Evolutionary conservation across 371 early-diverging fungal genomes (phyloP).

Genomic region (Paraphysoderma sedebokerense): DNA sequence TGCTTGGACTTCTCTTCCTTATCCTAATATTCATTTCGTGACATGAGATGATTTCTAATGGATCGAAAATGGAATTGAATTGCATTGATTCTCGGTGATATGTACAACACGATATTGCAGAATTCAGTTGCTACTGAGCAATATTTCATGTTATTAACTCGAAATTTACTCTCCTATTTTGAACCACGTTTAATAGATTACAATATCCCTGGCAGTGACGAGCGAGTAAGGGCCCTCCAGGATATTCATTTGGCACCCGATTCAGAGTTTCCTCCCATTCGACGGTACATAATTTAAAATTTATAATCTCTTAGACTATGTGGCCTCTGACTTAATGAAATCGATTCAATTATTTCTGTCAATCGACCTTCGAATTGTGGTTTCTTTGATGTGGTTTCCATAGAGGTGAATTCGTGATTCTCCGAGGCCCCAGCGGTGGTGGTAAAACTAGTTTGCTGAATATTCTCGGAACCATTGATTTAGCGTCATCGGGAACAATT

Average conservation of each 20-base stretch:
- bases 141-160: no score
- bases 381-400: background rate
- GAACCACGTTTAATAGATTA: background rate
- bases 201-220: conserved; percentile 6
- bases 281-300: background rate
- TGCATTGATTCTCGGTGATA: no score
- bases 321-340: no score
- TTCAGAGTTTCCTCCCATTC: conserved; percentile 9
- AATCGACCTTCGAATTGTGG: background rate
- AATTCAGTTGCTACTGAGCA: no score
- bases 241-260: conserved; percentile 10
- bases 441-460: conserved; percentile 9
- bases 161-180: background rate
- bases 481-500: conserved; percentile 4
- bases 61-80: no score
- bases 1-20: no score
- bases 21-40: no score
- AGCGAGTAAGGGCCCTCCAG: conserved; percentile 7
- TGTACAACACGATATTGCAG: no score
- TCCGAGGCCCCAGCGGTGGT: conserved; percentile 10
- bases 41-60: no score
- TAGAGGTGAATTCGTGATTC: conserved; percentile 13
- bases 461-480: conserved; percentile 9
- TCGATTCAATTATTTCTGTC: background rate
- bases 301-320: no score